Base-by-base conservation (phyloP, 441 rosid species). In the Euphorbia schlechtendalii region DNA sequence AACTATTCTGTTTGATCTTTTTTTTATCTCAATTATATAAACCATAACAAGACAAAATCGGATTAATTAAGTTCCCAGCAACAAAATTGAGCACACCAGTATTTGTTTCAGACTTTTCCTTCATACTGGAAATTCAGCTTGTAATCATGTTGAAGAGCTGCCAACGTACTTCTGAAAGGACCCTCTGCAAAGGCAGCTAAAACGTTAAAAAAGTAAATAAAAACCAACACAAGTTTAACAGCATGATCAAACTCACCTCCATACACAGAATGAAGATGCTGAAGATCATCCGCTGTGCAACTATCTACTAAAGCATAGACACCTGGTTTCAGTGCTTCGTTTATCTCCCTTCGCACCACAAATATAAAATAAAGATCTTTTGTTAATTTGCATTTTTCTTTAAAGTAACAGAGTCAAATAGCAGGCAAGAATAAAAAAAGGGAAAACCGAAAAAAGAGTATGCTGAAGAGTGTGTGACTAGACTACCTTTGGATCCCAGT, bases 271-370 rank as follows among this genome's bases (percentile, higher is more conserved):
- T 92, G 96, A 57, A 92, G 96, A 83, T 84, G 75, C 46, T 89
- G 96, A 70, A 85, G 87, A 77, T 95, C 95, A 41, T 85, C 74
- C 13, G 79, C 81, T 30, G 92, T 82, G 79, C 98, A 95, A 64
- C 84, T 78, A 71, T 95, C 99, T 71, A 95, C 78, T 69, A 94
- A 71, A 66, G 98, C 98, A 78, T 86, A 85, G 14, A 95, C 81
- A 64, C 96, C 97, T 30, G 98, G 96, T 67, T 69, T 88, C 71
- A 91, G 75, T 68, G 97, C 96, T 77, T 85, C 97, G 63, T 89
- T 89, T 68, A 89, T 68, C 76, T 95, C 96, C 81, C 98, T 94
- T 88, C 66, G 76, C 71, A 63, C 69, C 21, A 65, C 36, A 60
- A n/a, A n/a, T 24, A 46, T 34, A 57, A 40, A 12, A 59, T 62